phyloP scores from a whole-genome alignment of 805 yeast species.

The Lachancea fermentati region DNA sequence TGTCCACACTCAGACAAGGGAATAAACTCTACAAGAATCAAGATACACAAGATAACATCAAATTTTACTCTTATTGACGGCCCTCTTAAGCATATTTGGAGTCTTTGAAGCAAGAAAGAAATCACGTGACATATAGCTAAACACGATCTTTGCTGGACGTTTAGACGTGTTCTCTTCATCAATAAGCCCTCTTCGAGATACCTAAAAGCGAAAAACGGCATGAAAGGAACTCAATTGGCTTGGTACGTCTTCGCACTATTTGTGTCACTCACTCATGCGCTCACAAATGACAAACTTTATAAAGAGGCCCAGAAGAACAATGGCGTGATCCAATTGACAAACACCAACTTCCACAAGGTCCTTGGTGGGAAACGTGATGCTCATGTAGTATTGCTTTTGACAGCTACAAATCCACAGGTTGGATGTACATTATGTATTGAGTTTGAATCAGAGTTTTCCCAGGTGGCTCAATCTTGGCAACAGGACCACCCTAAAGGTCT shows the following conservation, averaged over 20 bases:
- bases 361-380: slow-evolving; percentile 63
- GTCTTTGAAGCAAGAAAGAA: no score
- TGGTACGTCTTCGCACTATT: slow-evolving; percentile 2
- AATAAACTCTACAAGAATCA: no score
- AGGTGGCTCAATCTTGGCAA: slow-evolving; percentile 59
- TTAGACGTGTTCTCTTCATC: no score
- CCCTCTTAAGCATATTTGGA: no score
- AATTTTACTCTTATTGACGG: no score
- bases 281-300: slow-evolving; percentile 22
- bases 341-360: slow-evolving; percentile 50
- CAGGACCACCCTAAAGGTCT: slow-evolving; percentile 50
- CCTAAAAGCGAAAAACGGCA: background rate
- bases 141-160: no score
- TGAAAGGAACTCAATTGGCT: slow-evolving; percentile 4
- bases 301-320: slow-evolving; percentile 28
- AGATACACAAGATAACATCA: no score
- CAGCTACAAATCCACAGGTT: slow-evolving; percentile 68
- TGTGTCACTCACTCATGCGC: slow-evolving; percentile 9
- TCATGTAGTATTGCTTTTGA: slow-evolving; percentile 60
- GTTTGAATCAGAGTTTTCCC: slow-evolving; percentile 58
- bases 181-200: background rate
- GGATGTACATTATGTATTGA: slow-evolving; percentile 73
- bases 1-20: no score
- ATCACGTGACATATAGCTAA: no score
- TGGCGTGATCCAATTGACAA: slow-evolving; percentile 47